Conservation (phyloP, 176 grass and related monocot species). For the Triticum dicoccoides region DNA sequence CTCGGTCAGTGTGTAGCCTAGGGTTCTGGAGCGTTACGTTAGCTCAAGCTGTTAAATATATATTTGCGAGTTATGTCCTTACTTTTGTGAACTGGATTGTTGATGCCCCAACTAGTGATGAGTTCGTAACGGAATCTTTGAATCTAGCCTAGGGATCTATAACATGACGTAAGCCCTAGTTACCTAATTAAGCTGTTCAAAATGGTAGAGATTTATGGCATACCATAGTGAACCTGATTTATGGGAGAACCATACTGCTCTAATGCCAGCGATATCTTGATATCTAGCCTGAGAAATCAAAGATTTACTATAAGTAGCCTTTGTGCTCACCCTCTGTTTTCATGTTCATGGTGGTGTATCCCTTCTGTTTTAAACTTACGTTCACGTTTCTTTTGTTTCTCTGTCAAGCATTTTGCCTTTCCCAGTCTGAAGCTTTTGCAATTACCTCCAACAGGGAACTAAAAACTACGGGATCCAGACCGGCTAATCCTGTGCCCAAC, state of each 20-base stretch:
- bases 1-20: neutral
- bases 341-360: too few relatives aligned
- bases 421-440: neutral
- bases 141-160: neutral
- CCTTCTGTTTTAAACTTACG: neutral
- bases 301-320: neutral
- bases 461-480: neutral
- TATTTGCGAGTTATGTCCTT: neutral
- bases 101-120: neutral
- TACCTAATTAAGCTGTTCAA: neutral
- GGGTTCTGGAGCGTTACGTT: neutral
- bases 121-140: neutral
- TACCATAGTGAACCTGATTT: neutral
- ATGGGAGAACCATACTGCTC: neutral
- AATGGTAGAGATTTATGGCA: neutral
- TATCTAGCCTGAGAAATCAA: neutral
- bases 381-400: neutral
- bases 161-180: neutral
- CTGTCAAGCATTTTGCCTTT: neutral
- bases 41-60: conserved; percentile 11
- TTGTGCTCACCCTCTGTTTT: neutral
- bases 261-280: neutral
- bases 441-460: conserved; percentile 21
- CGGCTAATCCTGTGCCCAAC: neutral
- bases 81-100: neutral